Base-by-base conservation (phyloP, 495 filamentous ascomycete species). In the Aspergillus coremiiformis region DNA sequence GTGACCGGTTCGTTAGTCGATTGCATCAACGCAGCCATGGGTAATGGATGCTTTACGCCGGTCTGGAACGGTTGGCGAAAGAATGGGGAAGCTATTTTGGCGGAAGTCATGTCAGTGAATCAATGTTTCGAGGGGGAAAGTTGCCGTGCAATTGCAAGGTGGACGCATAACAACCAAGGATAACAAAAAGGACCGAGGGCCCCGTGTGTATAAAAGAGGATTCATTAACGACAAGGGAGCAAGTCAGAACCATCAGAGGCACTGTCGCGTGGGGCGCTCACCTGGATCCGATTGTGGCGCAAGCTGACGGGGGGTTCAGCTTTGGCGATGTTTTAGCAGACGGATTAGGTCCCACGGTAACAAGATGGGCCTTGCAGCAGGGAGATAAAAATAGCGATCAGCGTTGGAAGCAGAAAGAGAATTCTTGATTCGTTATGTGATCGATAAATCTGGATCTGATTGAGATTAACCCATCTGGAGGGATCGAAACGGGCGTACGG, bases 71-170 rank as follows among this genome's bases (percentile, higher is more conserved):
- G 62, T 60, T 62, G 66, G 62, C 58, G 69, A 64, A 64, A 57
- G 55, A 92, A 75, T 1, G 86, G 79, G 26, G 87, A 69, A 39
- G 85, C 73, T 49, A 93, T 65, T 20, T 84, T 73, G 29, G 50
- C 17, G 14, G 82, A 85, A 22, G 84, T 82, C 50, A 94, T 77
- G 35, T 89, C 80, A 62, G 79, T 75, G 43, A 79, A 24, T 14
- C 4, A 20, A 3, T 11, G 42, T 23, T 22, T n/a, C n/a, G n/a
- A n/a, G n/a, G n/a, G 17, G 29, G 21, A 4, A 2, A 43, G 39
- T 14, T 42, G 41, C 5, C 10, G 10, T 6, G 23, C 19, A n/a
- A 29, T 11, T 19, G 19, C 15, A 39, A 14, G 5, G n/a, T n/a
- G 19, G 42, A 19, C n/a, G 0, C 19, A 15, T 42, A 17, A 5